These are phyloP conservation scores for Aspergillus funiculosus DNA, from an alignment of 495 filamentous ascomycete species.

Conservation along the genomic window DNA sequence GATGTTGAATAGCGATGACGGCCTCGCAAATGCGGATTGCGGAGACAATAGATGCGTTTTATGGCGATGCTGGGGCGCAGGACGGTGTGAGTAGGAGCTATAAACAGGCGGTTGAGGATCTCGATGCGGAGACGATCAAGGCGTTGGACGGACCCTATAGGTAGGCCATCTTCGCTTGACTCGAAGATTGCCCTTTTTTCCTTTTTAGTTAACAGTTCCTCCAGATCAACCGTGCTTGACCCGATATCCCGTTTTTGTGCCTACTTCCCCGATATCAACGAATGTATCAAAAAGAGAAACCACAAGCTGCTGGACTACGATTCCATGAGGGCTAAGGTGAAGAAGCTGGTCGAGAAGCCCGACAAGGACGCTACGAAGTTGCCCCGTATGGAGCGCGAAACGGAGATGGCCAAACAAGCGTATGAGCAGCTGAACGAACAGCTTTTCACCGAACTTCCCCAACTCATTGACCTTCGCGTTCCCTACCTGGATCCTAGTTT, in stretches of 20 bases:
- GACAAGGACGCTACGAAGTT: slow-evolving; percentile 97
- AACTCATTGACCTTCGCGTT: slow-evolving; percentile 93
- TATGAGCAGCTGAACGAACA: slow-evolving; percentile 97
- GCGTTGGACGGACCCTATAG: slow-evolving; percentile 95
- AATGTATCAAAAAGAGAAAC: slow-evolving; percentile 98
- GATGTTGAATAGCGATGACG: slow-evolving; percentile 73
- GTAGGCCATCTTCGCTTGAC: slow-evolving; percentile 31
- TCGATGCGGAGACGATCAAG: slow-evolving; percentile 97
- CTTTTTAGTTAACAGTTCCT: background rate
- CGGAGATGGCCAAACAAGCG: slow-evolving; percentile 83
- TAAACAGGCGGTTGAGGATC: slow-evolving; percentile 95
- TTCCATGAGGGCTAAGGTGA: slow-evolving; percentile 88
- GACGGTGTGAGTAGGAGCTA: slow-evolving; percentile 94
- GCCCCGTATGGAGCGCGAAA: slow-evolving; percentile 87
- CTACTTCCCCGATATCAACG: slow-evolving; percentile 98
- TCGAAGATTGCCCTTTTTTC: background rate
- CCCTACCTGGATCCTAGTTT: slow-evolving; percentile 96
- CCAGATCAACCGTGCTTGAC: slow-evolving; percentile 83
- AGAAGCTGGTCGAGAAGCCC: slow-evolving; percentile 94
- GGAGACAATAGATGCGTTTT: slow-evolving; percentile 98
- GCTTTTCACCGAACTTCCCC: slow-evolving; percentile 86
- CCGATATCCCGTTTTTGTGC: slow-evolving; percentile 93
- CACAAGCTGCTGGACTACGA: slow-evolving; percentile 98
- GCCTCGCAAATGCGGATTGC: slow-evolving; percentile 99
- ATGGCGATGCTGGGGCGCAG: slow-evolving; percentile 88